Evolutionary conservation across 306 rosid genomes (phyloP), one percentile per base, ranked within the genome.

Genomic region (Vicia faba): DNA sequence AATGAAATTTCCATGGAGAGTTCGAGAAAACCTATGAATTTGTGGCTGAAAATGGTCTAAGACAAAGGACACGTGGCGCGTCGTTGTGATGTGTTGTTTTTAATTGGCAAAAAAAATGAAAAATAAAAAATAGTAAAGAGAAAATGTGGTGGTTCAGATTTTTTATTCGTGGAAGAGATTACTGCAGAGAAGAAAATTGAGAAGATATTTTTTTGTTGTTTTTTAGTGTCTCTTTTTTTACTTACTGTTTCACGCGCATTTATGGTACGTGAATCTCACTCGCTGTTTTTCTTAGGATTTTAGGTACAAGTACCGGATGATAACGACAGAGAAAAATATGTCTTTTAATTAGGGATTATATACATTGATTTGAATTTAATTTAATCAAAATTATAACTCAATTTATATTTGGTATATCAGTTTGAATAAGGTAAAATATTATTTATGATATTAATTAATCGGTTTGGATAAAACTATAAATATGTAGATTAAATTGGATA

Each of bases 11-110:
- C 25, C 58, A 19, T 19, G 25, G 91, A 86, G 78, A 63, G 71
- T 68, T 82, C 96, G 69, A 75, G 92, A 89, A 89, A 68, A 29
- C 13, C 5, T 56, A 25, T 46, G 62, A 69, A 56, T 81, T 84
- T 89, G 96, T 86, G 96, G 92, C 91, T 83, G 83, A 84, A 74
- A 76, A 81, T 64, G 79, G 45, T 56, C 63, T 18, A 46, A 73
- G 49, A 4, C 68, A 65, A 11, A 5, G 3, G 74, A 81, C 92
- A 86, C 92, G 83, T 82, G 92, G 83, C 86, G 40, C 5, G 29
- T 39, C 55, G 5, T 63, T 53, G 80, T 69, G 46, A 70, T 40
- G 38, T 61, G 36, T 54, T 50, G 11, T 28, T 50, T 11, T 41
- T 36, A 33, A 62, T 39, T 28, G 14, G 0, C 0, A 4, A 16